Base-by-base conservation (phyloP, 2,329 filamentous ascomycete genomes). In the Didymosphaeria variabile region DNA sequence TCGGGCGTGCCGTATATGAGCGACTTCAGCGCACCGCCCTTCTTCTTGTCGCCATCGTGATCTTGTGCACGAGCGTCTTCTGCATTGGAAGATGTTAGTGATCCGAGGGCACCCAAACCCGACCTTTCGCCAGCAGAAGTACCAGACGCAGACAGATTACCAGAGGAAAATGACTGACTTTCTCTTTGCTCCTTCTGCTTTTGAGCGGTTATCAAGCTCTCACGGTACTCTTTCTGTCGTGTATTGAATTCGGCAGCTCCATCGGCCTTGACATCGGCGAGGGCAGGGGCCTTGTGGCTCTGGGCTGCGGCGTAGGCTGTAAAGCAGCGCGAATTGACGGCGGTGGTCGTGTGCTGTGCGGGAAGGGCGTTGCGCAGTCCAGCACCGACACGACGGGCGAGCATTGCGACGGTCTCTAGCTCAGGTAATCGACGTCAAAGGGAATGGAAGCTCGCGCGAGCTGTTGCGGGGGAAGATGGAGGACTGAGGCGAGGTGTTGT, bases 1-100 rank as follows among this genome's bases (percentile, higher is more conserved):
- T 98, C 94, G 75, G 95, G 93, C 15, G 95, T 99, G 73, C 95
- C 95, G 80, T 99, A 98, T 76, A 99, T 97, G 70, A 99, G 87
- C 70, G 90, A 94, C 38, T 91, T 91, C 60, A 99, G 80, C 42
- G 91, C 88, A 17, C 82, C 81, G 87, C 90, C 64, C 70, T 88
- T 85, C 77, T 90, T 91, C 58, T 86, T 82, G 55, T 88, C 85
- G 59, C 83, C 83, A 64, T 85, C 83, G 63, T 84, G 82, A 72
- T 91, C 87, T 65, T 86, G 84, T 71, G 84, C 81, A 71, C 85
- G 84, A 79, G 88, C 84, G 71, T 82, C 81, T 64, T 79, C 81
- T 83, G 75, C 60, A 65, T 77, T 78, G 75, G 80, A 77, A 68
- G 78, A 80, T 73, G 81, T 84, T 62, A 77, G 74, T 88, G 85